Evolutionary conservation across 73 alveolate genomes (phyloP).

Genomic region (Stentor roeselii): DNA sequence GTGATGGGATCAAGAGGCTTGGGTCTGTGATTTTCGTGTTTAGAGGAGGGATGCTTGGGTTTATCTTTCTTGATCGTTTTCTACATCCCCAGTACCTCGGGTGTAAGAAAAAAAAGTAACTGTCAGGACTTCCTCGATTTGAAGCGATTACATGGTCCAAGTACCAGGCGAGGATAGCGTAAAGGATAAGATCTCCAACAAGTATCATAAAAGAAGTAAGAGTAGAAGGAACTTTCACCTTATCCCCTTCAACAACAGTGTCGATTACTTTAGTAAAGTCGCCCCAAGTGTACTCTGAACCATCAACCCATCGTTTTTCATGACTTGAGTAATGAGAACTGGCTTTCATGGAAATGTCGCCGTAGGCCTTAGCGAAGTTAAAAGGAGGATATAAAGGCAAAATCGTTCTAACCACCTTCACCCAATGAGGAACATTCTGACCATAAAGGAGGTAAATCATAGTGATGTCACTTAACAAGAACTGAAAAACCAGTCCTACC

Average conservation of each 20-base stretch:
- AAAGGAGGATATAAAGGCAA: constrained; percentile 27
- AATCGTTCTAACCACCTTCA: not conserved
- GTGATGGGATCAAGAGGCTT: not conserved
- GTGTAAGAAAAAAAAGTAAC: constrained; percentile 37
- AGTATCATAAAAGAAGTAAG: constrained; percentile 10
- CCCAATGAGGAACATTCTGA: constrained; percentile 25
- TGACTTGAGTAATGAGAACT: constrained; percentile 42
- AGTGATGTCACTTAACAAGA: not conserved
- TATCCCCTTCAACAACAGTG: constrained; percentile 30
- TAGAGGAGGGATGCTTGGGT: not conserved
- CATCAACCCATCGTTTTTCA: constrained; percentile 50
- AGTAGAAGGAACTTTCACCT: constrained; percentile 30
- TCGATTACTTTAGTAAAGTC: constrained; percentile 27
- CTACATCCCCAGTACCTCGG: constrained; percentile 35
- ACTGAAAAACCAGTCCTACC: constrained; percentile 25
- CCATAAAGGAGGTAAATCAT: constrained; percentile 14
- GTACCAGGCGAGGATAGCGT: constrained; percentile 41
- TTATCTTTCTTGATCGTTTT: not conserved
- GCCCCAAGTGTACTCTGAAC: constrained; percentile 41
- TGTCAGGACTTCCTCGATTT: constrained; percentile 53
- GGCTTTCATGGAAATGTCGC: constrained; percentile 44
- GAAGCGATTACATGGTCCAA: constrained; percentile 46
- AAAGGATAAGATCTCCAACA: not conserved
- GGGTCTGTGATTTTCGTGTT: not conserved
- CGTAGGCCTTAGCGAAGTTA: constrained; percentile 39